phyloP scores from a whole-genome alignment of 768 basidiomycete species.

The Suillus ampliporus region DNA sequence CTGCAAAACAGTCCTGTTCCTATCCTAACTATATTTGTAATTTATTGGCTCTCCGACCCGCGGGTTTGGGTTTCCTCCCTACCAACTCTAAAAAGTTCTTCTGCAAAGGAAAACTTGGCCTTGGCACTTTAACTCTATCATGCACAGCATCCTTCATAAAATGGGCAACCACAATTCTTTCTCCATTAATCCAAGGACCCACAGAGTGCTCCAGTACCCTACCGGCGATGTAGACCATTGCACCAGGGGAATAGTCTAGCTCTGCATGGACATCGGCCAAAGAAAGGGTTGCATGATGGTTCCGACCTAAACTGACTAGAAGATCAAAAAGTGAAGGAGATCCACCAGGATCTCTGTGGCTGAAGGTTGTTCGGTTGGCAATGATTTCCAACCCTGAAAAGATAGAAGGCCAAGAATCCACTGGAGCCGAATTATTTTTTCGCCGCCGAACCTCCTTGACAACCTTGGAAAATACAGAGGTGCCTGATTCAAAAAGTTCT shows the following conservation, averaged over 20 bases:
- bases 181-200: not conserved
- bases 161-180: not conserved
- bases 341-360: not conserved
- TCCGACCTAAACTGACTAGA: too few species aligned
- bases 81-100: not conserved
- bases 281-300: too few species aligned
- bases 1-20: too few species aligned
- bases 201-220: slow-evolving; percentile 20
- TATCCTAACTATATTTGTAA: too few species aligned
- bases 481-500: too few species aligned
- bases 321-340: not conserved
- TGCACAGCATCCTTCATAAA: slow-evolving; percentile 4
- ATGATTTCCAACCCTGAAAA: slow-evolving; percentile 10
- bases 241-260: slow-evolving; percentile 6
- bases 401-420: slow-evolving; percentile 5
- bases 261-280: not conserved
- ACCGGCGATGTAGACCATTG: slow-evolving; percentile 14
- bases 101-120: not conserved
- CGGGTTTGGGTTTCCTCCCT: too few species aligned
- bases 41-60: too few species aligned
- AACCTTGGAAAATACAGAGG: too few species aligned
- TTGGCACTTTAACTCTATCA: not conserved
- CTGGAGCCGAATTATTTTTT: too few species aligned
- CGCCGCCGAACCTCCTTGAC: not conserved
- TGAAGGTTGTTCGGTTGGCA: slow-evolving; percentile 4